Conservation (phyloP, 495 filamentous ascomycete species). For the Neurospora sp. region DNA sequence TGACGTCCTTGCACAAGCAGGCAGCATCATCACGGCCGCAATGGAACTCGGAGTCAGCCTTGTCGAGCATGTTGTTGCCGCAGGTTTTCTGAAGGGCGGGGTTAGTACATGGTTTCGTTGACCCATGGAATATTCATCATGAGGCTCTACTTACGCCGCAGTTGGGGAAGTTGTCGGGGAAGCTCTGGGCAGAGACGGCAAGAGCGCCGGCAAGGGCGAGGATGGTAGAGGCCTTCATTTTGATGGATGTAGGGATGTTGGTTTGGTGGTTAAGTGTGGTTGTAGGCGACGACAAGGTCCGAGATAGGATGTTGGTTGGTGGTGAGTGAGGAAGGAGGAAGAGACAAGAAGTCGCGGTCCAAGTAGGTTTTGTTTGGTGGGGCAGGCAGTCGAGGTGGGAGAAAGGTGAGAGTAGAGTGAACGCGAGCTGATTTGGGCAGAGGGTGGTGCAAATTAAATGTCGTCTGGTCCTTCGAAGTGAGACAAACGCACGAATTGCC, state of each 20-base stretch:
- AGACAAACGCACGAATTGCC: neutral
- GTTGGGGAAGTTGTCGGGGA: constrained; percentile 19
- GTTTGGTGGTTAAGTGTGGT: neutral
- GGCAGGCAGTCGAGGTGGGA: neutral
- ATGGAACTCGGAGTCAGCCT: constrained; percentile 45
- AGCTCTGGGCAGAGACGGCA: constrained; percentile 18
- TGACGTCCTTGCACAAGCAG: constrained; percentile 59
- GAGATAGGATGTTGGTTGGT: neutral
- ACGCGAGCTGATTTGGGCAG: neutral
- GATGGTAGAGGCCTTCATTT: constrained; percentile 31
- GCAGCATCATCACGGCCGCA: constrained; percentile 44
- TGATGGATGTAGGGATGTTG: constrained; percentile 12
- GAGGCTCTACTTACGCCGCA: constrained; percentile 32
- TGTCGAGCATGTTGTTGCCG: constrained; percentile 59
- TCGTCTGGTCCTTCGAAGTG: neutral
- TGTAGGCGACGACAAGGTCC: neutral
- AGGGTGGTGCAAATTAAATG: constrained; percentile 1
- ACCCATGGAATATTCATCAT: constrained; percentile 1
- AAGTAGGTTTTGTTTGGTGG: neutral
- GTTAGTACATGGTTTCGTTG: constrained; percentile 4
- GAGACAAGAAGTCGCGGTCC: neutral
- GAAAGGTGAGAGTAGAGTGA: neutral
- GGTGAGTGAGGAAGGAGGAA: neutral
- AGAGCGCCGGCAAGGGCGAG: constrained; percentile 21
- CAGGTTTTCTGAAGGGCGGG: constrained; percentile 50